These are phyloP conservation scores for Psilocybe sp. DNA, from an alignment of 768 basidiomycete species.

Conservation along the genomic window DNA sequence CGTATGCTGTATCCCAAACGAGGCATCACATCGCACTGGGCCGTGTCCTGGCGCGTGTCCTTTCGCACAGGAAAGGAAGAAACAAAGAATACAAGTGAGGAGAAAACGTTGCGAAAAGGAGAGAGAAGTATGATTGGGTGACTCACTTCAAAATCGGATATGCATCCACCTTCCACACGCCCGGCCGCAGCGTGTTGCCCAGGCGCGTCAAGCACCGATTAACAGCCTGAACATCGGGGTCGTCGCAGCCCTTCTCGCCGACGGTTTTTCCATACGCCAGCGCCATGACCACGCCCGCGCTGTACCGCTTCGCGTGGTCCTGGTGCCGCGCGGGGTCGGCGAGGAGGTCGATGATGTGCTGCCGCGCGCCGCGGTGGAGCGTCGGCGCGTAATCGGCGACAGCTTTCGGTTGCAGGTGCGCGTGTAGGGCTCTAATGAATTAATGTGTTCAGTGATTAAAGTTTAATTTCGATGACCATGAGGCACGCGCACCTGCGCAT, in stretches of 20 bases:
- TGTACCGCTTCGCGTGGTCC: conserved; percentile 52
- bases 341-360: conserved; percentile 43
- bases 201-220: conserved; percentile 44
- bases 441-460: background rate
- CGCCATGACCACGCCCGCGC: conserved; percentile 48
- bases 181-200: conserved; percentile 41
- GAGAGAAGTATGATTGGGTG: too few species aligned
- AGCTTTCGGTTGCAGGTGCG: conserved; percentile 54
- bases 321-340: conserved; percentile 45
- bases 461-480: background rate
- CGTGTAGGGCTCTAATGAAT: conserved; percentile 47
- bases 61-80: too few species aligned
- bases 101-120: too few species aligned
- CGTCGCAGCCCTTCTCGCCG: conserved; percentile 34
- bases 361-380: conserved; percentile 41
- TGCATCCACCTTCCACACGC: conserved; percentile 45
- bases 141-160: conserved; percentile 39
- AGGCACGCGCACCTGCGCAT: conserved; percentile 44
- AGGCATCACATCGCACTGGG: too few species aligned
- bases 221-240: conserved; percentile 46
- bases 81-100: too few species aligned
- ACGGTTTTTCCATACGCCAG: conserved; percentile 43
- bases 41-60: too few species aligned
- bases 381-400: conserved; percentile 47
- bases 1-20: background rate